A percentile compares a stretch with the other conserved stretches of the same genome.
Conservation (phyloP, 495 filamentous ascomycete genomes). For the Trichoderma virens region DNA sequence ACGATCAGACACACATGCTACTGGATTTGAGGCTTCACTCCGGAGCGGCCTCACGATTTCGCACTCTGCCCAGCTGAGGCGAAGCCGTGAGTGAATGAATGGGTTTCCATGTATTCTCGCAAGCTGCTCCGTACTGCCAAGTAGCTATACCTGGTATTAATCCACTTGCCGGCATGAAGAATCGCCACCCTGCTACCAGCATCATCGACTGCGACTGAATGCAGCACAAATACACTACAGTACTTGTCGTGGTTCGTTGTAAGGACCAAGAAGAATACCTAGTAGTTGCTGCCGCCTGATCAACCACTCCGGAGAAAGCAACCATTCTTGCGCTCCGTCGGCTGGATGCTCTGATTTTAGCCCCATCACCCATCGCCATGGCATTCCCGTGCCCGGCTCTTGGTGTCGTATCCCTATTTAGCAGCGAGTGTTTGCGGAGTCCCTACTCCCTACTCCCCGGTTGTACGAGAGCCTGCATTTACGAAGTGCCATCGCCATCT, state of each 20-base stretch:
- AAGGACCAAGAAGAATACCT: too few relatives aligned
- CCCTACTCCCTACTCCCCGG: background rate
- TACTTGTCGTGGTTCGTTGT: too few relatives aligned
- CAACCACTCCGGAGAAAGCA: too few relatives aligned
- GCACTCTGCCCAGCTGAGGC: background rate
- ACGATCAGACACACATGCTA: too few relatives aligned
- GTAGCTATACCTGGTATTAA: background rate
- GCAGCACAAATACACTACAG: too few relatives aligned
- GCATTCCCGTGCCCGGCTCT: too few relatives aligned
- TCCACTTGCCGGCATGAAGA: background rate
- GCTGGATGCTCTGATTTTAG: too few relatives aligned
- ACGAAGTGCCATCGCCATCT: slow-evolving; percentile 1
- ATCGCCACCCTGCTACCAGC: background rate
- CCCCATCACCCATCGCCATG: too few relatives aligned
- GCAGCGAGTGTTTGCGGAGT: background rate
- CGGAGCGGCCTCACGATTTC: too few relatives aligned
- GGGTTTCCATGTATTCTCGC: background rate
- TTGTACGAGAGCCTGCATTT: background rate
- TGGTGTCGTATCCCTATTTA: background rate
- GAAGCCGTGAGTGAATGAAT: background rate
- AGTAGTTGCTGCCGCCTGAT: too few relatives aligned
- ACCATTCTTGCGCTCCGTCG: too few relatives aligned
- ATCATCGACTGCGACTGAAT: background rate
- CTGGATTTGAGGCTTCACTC: too few relatives aligned
- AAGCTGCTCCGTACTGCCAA: background rate